phyloP scores from a whole-genome alignment of 371 early-diverging fungal species.

The Mucor lusitanicus region DNA sequence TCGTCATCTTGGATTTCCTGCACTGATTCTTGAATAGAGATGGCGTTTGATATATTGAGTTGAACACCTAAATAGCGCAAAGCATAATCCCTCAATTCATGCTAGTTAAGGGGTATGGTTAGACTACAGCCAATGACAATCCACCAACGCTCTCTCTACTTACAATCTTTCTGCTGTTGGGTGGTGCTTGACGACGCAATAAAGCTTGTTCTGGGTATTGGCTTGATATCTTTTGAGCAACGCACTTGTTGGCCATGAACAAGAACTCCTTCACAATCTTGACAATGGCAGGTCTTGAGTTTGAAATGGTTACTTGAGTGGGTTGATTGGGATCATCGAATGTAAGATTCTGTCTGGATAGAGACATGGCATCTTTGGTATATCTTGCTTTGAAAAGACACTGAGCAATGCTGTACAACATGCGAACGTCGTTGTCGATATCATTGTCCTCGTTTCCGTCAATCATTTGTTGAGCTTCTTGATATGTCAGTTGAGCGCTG shows the following conservation, averaged over 20 bases:
- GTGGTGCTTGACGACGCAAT: constrained; percentile 78
- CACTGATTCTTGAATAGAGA: constrained; percentile 67
- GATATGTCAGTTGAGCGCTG: constrained; percentile 76
- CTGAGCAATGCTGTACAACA: constrained; percentile 23
- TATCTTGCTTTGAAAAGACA: constrained; percentile 28
- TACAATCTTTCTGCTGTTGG: constrained; percentile 58
- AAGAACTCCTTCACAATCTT: constrained; percentile 95
- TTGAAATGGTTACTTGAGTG: constrained; percentile 61
- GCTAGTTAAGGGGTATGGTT: no score
- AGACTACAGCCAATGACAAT: no score
- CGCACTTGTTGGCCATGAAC: constrained; percentile 90
- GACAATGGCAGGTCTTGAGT: constrained; percentile 77
- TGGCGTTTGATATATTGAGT: constrained; percentile 58
- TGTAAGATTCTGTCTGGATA: constrained; percentile 13
- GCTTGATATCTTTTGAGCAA: constrained; percentile 83
- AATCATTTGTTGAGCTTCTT: constrained; percentile 77
- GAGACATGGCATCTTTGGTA: constrained; percentile 23
- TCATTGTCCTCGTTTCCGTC: constrained; percentile 16
- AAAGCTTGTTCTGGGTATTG: constrained; percentile 84
- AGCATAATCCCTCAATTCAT: constrained; percentile 43
- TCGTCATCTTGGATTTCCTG: constrained; percentile 59
- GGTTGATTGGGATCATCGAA: constrained; percentile 57
- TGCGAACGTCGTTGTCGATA: constrained; percentile 11
- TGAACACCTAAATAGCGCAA: constrained; percentile 49
- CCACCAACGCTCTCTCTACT: not conserved